Conservation (phyloP, 805 yeast genomes). For the Tetrapisispora taiwanensis region DNA sequence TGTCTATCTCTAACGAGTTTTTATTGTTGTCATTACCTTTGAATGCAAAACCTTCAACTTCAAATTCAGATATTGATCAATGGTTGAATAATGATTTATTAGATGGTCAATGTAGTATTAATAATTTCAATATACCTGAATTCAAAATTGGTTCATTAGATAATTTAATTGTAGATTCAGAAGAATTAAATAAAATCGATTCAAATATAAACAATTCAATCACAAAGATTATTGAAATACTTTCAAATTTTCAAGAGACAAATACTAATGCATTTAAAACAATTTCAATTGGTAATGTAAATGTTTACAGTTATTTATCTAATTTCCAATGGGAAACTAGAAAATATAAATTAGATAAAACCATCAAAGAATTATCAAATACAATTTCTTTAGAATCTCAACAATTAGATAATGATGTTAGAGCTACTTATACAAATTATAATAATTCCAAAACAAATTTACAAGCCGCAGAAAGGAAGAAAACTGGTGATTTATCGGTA, state of each 20-base stretch:
- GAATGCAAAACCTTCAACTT: constrained; percentile 44
- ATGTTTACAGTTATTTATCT: constrained; percentile 51
- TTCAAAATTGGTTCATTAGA: constrained; percentile 95
- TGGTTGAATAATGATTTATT: constrained; percentile 50
- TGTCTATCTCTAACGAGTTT: constrained; percentile 28
- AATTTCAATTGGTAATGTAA: constrained; percentile 43
- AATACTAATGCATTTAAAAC: constrained; percentile 40
- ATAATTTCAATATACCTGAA: constrained; percentile 56
- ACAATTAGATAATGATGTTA: constrained; percentile 76
- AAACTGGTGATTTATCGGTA: constrained; percentile 86
- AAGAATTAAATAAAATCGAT: constrained; percentile 77
- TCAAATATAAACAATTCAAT: constrained; percentile 62
- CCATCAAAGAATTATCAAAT: constrained; percentile 66
- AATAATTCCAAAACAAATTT: constrained; percentile 75
- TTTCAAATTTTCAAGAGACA: constrained; percentile 38
- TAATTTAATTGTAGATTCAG: constrained; percentile 80
- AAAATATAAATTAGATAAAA: constrained; percentile 75
- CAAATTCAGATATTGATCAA: constrained; percentile 29
- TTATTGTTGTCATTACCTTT: constrained; percentile 47
- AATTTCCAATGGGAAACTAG: constrained; percentile 80
- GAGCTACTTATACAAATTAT: constrained; percentile 62
- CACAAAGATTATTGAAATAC: constrained; percentile 65
- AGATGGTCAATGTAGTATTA: constrained; percentile 49
- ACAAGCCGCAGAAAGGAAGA: constrained; percentile 83
- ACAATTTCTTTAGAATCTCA: constrained; percentile 66